A percentile compares a stretch with the other conserved stretches of the same genome.
phyloP scores from a whole-genome alignment of 257 asterid species.

The Capsicum chinense region DNA sequence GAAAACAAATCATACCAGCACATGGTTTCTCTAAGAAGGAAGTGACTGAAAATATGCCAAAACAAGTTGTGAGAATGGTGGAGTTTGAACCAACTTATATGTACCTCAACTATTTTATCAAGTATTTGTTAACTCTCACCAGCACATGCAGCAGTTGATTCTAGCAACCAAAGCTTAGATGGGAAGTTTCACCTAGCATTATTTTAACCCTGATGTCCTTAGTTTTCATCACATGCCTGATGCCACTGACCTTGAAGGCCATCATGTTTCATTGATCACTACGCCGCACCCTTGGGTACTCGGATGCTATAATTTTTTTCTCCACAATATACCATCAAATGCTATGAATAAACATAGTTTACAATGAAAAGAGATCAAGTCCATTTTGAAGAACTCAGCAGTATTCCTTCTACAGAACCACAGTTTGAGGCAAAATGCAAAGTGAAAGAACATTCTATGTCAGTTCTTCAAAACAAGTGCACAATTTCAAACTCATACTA shows the following conservation, averaged over 20 bases:
- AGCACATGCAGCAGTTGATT: background rate
- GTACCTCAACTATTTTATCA: background rate
- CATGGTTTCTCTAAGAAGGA: background rate
- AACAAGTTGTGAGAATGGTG: background rate
- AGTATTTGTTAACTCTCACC: background rate
- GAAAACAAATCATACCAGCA: constrained; percentile 8
- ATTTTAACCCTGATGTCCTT: background rate
- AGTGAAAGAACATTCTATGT: background rate
- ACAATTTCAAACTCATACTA: background rate
- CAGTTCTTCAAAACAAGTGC: background rate
- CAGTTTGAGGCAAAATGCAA: background rate
- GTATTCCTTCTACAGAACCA: background rate
- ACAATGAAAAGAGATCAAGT: constrained; percentile 1
- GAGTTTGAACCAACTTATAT: background rate
- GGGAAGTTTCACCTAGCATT: background rate
- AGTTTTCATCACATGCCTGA: background rate
- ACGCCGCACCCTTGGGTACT: background rate
- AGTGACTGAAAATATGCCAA: constrained; percentile 2
- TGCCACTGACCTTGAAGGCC: background rate
- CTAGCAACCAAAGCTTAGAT: background rate
- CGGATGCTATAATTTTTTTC: background rate
- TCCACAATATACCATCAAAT: background rate
- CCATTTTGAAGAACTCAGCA: background rate
- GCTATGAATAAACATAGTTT: background rate
- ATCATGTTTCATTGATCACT: background rate